Percentiles rank a stretch among this genome's conserved stretches.
Evolutionary conservation across 805 yeast species (phyloP).

Genomic region (Zygoascus flipseniorum): DNA sequence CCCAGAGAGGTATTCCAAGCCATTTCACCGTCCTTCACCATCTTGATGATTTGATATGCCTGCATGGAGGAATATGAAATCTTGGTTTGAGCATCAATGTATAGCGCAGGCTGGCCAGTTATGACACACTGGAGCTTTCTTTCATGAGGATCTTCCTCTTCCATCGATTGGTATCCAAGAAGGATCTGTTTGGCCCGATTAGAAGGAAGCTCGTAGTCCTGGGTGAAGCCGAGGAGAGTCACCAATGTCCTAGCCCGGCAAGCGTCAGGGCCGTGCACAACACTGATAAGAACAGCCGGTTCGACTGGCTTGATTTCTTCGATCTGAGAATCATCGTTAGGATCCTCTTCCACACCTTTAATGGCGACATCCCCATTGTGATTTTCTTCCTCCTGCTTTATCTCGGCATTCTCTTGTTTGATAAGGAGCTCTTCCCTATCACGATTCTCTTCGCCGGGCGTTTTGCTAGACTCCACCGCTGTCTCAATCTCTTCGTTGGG

Average conservation of each 20-base stretch:
- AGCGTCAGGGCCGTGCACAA: constrained; percentile 16
- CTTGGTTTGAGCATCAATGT: constrained; percentile 82
- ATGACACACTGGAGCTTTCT: constrained; percentile 58
- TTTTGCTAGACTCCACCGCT: not conserved
- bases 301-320: not conserved
- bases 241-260: constrained; percentile 8
- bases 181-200: constrained; percentile 11
- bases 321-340: constrained; percentile 2
- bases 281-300: constrained; percentile 2
- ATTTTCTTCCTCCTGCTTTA: constrained; percentile 20
- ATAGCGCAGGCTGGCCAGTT: constrained; percentile 70
- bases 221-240: constrained; percentile 11
- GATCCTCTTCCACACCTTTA: constrained; percentile 30
- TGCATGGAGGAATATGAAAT: constrained; percentile 80
- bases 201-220: constrained; percentile 9
- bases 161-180: constrained; percentile 28
- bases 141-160: constrained; percentile 37
- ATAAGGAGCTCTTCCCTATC: constrained; percentile 9
- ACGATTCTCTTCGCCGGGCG: constrained; percentile 5
- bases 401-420: constrained; percentile 23
- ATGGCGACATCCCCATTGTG: constrained; percentile 26
- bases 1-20: constrained; percentile 45
- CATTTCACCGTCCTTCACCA: constrained; percentile 39
- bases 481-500: not conserved
- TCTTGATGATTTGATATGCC: constrained; percentile 57